Evolutionary conservation across 371 early-diverging fungal species (phyloP).

Genomic region (Scutellospora calospora): DNA sequence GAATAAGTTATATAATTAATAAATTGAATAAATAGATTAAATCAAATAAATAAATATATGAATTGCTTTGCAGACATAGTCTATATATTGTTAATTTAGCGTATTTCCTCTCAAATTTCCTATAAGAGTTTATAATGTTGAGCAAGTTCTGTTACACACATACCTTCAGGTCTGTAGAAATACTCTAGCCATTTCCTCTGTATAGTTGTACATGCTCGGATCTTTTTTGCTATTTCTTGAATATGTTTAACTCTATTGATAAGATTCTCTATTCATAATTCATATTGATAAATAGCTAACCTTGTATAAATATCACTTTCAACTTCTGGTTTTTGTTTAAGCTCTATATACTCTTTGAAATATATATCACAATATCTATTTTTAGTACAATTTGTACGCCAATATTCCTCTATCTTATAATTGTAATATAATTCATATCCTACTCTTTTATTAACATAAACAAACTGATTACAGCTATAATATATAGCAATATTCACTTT

Average conservation of each 20-base stretch:
- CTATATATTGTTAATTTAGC: slow-evolving; percentile 24
- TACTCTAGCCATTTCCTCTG: slow-evolving; percentile 26
- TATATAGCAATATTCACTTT: slow-evolving; percentile 24
- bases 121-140: slow-evolving; percentile 30
- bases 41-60: slow-evolving; percentile 24
- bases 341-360: too few species aligned
- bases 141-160: too few species aligned
- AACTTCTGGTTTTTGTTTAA: too few species aligned
- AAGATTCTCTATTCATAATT: too few species aligned
- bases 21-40: slow-evolving; percentile 16
- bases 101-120: slow-evolving; percentile 25
- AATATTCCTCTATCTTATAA: slow-evolving; percentile 31
- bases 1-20: slow-evolving; percentile 40
- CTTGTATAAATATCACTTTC: slow-evolving; percentile 3
- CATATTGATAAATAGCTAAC: slow-evolving; percentile 11
- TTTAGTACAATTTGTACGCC: slow-evolving; percentile 39
- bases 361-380: too few species aligned
- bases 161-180: slow-evolving; percentile 27
- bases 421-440: too few species aligned
- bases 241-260: slow-evolving; percentile 33
- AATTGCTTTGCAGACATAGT: not conserved
- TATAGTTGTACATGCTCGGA: not conserved
- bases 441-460: too few species aligned
- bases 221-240: slow-evolving; percentile 31
- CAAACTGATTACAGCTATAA: too few species aligned